These are phyloP conservation scores for Pichia sp. DNA, from an alignment of 1,139 yeast species.

Conservation along the genomic window DNA sequence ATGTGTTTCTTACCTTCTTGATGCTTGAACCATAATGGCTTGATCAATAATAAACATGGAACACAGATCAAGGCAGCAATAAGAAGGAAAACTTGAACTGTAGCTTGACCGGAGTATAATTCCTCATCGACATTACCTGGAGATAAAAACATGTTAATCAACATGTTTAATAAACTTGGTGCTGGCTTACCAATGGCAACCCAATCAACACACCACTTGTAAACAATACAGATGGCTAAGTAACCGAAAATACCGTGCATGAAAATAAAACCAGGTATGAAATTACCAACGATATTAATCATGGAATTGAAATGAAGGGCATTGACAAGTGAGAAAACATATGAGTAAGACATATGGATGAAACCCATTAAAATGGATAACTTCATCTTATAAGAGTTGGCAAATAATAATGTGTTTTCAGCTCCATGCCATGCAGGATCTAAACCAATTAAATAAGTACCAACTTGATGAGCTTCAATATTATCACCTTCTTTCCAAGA, in stretches of 20 bases:
- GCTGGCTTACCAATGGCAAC: slow-evolving; percentile 64
- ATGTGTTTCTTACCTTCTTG: slow-evolving; percentile 26
- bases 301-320: slow-evolving; percentile 54
- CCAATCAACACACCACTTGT: slow-evolving; percentile 84
- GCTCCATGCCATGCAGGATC: slow-evolving; percentile 99
- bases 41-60: slow-evolving; percentile 69
- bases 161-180: slow-evolving; percentile 78
- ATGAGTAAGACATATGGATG: slow-evolving; percentile 88
- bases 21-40: slow-evolving; percentile 53
- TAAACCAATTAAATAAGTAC: slow-evolving; percentile 80
- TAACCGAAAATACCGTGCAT: slow-evolving; percentile 87
- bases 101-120: slow-evolving; percentile 61
- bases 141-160: slow-evolving; percentile 75
- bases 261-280: slow-evolving; percentile 74
- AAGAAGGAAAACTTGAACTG: slow-evolving; percentile 58
- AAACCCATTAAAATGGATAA: slow-evolving; percentile 93
- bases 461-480: slow-evolving; percentile 57
- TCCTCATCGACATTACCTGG: slow-evolving; percentile 74
- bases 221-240: slow-evolving; percentile 65
- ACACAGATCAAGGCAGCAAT: slow-evolving; percentile 67
- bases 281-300: slow-evolving; percentile 73
- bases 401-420: slow-evolving; percentile 83
- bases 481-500: slow-evolving; percentile 61
- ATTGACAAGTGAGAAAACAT: slow-evolving; percentile 65
- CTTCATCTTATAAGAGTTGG: slow-evolving; percentile 97